Evolutionary conservation across 805 yeast species (phyloP).

Genomic region (Cephaloascus albidus): DNA sequence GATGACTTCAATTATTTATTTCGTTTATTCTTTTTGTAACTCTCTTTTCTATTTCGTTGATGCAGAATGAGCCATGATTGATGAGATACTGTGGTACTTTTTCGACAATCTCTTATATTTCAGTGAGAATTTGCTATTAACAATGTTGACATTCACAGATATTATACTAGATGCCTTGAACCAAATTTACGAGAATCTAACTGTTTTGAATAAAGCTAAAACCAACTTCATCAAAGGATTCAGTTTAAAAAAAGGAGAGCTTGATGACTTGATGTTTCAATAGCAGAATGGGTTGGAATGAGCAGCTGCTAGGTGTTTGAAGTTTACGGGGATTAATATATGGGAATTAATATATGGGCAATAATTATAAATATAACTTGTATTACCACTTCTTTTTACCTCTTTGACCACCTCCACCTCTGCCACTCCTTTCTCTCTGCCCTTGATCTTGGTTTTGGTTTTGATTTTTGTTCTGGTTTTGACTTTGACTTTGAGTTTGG

Average conservation of each 20-base stretch:
- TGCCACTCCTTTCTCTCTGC: neutral
- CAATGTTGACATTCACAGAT: neutral
- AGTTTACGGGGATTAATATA: neutral
- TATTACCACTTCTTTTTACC: neutral
- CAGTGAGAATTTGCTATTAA: neutral
- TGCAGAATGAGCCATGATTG: no score
- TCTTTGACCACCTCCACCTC: neutral
- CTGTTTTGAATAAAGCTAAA: no score
- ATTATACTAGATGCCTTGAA: neutral
- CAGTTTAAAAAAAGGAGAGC: no score
- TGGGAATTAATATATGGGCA: neutral
- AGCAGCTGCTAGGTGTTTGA: neutral
- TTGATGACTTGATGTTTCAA: neutral
- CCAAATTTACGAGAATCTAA: neutral
- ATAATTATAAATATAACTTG: neutral
- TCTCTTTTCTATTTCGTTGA: no score
- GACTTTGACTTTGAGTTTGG: neutral
- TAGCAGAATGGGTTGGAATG: no score
- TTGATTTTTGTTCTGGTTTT: neutral
- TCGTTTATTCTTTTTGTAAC: no score
- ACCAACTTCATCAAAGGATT: neutral
- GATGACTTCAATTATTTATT: no score
- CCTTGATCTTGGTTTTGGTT: neutral
- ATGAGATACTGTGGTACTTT: neutral
- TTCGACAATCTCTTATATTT: neutral